phyloP scores from a whole-genome alignment of 75 land plant species.

The Azolla pinnata region DNA sequence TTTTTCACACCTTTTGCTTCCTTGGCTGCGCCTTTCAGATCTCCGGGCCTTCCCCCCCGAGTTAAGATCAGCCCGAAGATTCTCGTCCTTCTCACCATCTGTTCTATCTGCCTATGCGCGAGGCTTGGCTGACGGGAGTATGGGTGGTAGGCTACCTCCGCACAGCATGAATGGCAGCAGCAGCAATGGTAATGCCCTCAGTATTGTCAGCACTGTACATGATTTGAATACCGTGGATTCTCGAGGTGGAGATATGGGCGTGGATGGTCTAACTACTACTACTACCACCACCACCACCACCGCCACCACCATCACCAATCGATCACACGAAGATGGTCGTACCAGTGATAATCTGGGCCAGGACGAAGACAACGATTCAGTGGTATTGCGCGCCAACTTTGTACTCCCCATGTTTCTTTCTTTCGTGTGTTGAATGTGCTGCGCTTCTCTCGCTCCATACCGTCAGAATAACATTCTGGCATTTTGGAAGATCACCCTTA shows the following conservation, averaged over 20 bases:
- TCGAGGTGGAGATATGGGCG: constrained; percentile 42
- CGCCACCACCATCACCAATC: too few species aligned
- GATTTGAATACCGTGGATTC: constrained; percentile 64
- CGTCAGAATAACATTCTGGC: too few species aligned
- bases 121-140: constrained; percentile 5
- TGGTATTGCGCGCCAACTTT: too few species aligned
- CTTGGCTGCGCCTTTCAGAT: too few species aligned
- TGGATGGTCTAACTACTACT: constrained; percentile 20
- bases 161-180: constrained; percentile 52
- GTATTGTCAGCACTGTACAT: constrained; percentile 58
- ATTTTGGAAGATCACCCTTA: too few species aligned
- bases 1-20: too few species aligned
- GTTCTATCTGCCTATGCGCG: constrained; percentile 3
- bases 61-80: not conserved
- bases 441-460: too few species aligned
- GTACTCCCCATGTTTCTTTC: too few species aligned
- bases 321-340: constrained; percentile 2
- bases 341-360: constrained; percentile 10
- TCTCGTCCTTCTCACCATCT: not conserved
- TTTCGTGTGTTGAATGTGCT: too few species aligned
- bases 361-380: constrained; percentile 11
- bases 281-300: too few species aligned
- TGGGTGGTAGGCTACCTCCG: constrained; percentile 42
- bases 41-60: not conserved
- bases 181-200: too few species aligned